Evolutionary conservation across 2,329 filamentous ascomycete species (phyloP).

Genomic region (Colletotrichum phormii): DNA sequence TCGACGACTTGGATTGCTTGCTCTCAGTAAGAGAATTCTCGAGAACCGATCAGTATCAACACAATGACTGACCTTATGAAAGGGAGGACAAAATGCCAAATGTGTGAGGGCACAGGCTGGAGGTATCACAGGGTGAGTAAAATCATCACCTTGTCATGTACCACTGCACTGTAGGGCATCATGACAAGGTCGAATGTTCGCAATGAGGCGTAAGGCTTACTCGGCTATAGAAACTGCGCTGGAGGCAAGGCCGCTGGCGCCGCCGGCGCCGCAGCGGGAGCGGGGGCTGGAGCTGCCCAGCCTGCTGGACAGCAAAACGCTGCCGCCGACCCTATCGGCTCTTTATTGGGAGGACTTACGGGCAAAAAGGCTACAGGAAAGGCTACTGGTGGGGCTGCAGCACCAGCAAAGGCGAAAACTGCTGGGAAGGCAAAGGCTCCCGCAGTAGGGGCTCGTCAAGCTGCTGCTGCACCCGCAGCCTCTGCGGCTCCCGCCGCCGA

Average conservation of each 20-base stretch:
- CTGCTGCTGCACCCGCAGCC: constrained; percentile 10
- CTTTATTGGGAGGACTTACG: constrained; percentile 10
- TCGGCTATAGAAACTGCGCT: neutral
- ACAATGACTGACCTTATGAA: neutral
- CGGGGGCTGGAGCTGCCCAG: neutral
- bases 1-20: constrained; percentile 28
- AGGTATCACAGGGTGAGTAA: constrained; percentile 18
- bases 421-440: constrained; percentile 1
- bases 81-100: constrained; percentile 30
- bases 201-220: neutral
- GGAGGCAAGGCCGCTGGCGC: neutral
- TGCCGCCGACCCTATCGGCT: constrained; percentile 18
- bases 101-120: constrained; percentile 29
- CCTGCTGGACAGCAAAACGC: neutral
- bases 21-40: constrained; percentile 6
- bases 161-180: neutral
- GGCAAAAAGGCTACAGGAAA: constrained; percentile 19
- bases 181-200: neutral
- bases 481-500: constrained; percentile 5
- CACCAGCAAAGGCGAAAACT: constrained; percentile 14
- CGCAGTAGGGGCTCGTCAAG: constrained; percentile 18
- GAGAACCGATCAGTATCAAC: no score
- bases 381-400: neutral
- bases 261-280: constrained; percentile 1
- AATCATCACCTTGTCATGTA: neutral